Conservation (phyloP, 2,329 filamentous ascomycete genomes). For the Fusarium gaditjirri region DNA sequence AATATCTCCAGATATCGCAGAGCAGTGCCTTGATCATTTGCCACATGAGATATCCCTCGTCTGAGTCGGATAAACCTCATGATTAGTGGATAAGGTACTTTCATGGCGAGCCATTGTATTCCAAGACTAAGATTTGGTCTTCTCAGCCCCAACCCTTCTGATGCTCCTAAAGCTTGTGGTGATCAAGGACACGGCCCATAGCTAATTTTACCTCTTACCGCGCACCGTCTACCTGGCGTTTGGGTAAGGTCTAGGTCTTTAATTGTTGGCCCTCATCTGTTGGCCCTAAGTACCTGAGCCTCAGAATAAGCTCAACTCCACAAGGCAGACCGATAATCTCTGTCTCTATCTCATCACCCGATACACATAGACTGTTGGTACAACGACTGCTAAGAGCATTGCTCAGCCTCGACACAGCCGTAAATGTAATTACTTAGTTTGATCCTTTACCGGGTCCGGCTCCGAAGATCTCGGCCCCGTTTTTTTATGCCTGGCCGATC, state of each 20-base stretch:
- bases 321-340: conserved; percentile 22
- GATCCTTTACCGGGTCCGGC: not conserved
- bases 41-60: conserved; percentile 10
- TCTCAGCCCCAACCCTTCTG: not conserved
- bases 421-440: not conserved
- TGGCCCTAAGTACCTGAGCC: not conserved
- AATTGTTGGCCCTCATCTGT: not conserved
- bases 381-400: not conserved
- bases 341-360: not conserved
- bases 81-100: no score
- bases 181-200: not conserved
- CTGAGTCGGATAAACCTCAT: not conserved
- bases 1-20: not conserved
- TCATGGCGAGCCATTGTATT: not conserved
- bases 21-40: conserved; percentile 14
- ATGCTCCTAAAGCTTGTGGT: not conserved
- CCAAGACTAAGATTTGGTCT: not conserved
- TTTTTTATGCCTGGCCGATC: conserved; percentile 2
- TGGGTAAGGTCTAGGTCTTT: not conserved
- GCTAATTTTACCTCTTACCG: not conserved
- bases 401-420: conserved; percentile 28
- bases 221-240: not conserved
- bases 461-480: conserved; percentile 26
- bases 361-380: not conserved
- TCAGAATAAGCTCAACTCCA: conserved; percentile 15